A percentile compares a stretch with the other conserved stretches of the same genome.
Evolutionary conservation across 495 filamentous ascomycete genomes (phyloP).

Genomic region (Staphylotrichum tortipilum): DNA sequence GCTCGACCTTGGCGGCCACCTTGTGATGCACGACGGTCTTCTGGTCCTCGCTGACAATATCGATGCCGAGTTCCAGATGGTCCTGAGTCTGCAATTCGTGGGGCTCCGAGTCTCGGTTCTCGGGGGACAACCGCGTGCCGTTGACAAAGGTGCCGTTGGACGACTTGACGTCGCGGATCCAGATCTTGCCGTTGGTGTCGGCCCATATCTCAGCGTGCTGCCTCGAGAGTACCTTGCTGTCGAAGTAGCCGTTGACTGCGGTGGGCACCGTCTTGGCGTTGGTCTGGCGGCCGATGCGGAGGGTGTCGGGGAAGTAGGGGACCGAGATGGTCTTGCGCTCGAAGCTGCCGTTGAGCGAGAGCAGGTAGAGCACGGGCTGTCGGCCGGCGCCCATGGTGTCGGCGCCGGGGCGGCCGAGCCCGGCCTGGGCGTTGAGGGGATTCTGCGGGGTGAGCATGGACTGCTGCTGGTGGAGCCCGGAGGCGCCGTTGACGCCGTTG

Average conservation of each 20-base stretch:
- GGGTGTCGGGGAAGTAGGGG: conserved; percentile 76
- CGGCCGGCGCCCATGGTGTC: conserved; percentile 48
- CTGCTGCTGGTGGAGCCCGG: conserved; percentile 66
- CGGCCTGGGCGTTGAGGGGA: conserved; percentile 30
- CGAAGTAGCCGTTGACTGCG: conserved; percentile 85
- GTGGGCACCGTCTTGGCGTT: conserved; percentile 93
- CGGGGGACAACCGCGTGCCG: conserved; percentile 75
- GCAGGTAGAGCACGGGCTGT: conserved; percentile 67
- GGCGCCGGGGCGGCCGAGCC: conserved; percentile 41
- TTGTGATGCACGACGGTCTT: conserved; percentile 98
- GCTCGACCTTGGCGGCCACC: conserved; percentile 90
- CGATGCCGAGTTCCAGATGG: conserved; percentile 87
- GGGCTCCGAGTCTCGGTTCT: conserved; percentile 91
- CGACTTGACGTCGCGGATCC: conserved; percentile 94
- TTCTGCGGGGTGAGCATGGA: conserved; percentile 52
- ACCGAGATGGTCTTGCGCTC: conserved; percentile 92
- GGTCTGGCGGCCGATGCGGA: conserved; percentile 92
- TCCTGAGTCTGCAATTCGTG: conserved; percentile 84
- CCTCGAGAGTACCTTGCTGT: conserved; percentile 92
- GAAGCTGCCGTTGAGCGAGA: conserved; percentile 89
- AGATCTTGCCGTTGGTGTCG: conserved; percentile 79
- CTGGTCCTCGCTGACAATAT: conserved; percentile 96
- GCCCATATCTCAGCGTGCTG: conserved; percentile 97
- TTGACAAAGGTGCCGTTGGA: conserved; percentile 99
- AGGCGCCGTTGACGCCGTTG: conserved; percentile 51